Conservation (phyloP, 331 rosid species). For the Quercus tomentella region DNA sequence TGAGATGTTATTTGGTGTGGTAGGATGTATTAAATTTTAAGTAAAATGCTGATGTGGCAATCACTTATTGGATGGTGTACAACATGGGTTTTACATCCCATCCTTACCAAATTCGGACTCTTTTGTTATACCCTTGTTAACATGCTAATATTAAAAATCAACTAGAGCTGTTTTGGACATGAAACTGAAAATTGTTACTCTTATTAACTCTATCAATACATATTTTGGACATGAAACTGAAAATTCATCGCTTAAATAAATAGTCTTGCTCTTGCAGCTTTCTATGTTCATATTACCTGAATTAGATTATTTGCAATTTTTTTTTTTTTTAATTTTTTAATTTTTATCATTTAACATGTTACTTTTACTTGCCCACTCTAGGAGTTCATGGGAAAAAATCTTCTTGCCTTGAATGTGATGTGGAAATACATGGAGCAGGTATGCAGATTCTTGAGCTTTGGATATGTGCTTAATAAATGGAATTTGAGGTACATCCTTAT, state of each 20-base stretch:
- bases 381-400: conserved; percentile 98
- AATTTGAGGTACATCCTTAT: not conserved
- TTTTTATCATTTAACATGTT: conserved; percentile 8
- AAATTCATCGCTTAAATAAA: not conserved
- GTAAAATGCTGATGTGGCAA: too few relatives aligned
- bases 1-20: too few relatives aligned
- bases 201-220: too few relatives aligned
- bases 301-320: not conserved
- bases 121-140: too few relatives aligned
- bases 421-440: conserved; percentile 99
- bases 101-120: too few relatives aligned
- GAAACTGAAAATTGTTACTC: too few relatives aligned
- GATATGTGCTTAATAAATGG: not conserved
- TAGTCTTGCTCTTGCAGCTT: not conserved
- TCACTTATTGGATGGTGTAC: too few relatives aligned
- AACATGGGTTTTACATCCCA: too few relatives aligned
- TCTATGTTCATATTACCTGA: conserved; percentile 1
- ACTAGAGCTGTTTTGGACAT: too few relatives aligned
- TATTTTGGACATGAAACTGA: too few relatives aligned
- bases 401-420: conserved; percentile 96
- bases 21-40: too few relatives aligned
- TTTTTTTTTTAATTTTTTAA: not conserved
- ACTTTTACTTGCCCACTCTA: conserved; percentile 25
- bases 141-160: too few relatives aligned
- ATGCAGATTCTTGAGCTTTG: conserved; percentile 10